Conservation (phyloP, 257 asterid species). For the Osmanthus fragrans region DNA sequence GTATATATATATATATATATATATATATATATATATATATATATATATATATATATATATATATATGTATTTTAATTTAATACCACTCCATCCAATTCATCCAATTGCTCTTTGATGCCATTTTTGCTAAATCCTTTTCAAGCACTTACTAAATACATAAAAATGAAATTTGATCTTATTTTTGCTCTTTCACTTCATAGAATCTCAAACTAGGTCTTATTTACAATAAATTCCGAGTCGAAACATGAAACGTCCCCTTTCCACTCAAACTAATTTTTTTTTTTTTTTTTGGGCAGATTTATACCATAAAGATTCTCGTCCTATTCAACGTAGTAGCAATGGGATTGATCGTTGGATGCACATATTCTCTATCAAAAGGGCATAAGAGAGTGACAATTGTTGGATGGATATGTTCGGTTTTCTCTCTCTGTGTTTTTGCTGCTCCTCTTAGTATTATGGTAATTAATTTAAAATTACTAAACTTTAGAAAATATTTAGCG, state of each 20-base stretch:
- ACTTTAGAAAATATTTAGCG: background rate
- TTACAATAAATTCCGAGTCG: too few relatives aligned
- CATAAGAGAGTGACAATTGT: constrained; percentile 37
- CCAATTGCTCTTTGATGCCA: too few relatives aligned
- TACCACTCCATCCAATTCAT: too few relatives aligned
- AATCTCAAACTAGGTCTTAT: too few relatives aligned
- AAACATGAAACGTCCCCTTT: too few relatives aligned
- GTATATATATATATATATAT: too few relatives aligned
- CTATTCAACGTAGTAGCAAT: constrained; percentile 40
- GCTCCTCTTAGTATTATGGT: constrained; percentile 90
- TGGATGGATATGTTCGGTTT: constrained; percentile 80
- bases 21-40: too few relatives aligned
- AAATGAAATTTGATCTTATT: background rate
- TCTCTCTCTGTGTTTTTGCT: constrained; percentile 68
- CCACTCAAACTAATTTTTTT: background rate
- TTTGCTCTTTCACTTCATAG: background rate
- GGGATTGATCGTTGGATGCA: constrained; percentile 39
- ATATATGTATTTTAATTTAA: too few relatives aligned
- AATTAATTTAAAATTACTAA: too few relatives aligned
- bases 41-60: too few relatives aligned
- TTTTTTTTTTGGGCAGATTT: constrained; percentile 39
- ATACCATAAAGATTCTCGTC: constrained; percentile 44
- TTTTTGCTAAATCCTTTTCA: too few relatives aligned
- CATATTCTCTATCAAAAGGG: constrained; percentile 29
- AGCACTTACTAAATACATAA: background rate